phyloP scores from a whole-genome alignment of 2,329 filamentous ascomycete genomes.

The Dryadomyces sulphureus region DNA sequence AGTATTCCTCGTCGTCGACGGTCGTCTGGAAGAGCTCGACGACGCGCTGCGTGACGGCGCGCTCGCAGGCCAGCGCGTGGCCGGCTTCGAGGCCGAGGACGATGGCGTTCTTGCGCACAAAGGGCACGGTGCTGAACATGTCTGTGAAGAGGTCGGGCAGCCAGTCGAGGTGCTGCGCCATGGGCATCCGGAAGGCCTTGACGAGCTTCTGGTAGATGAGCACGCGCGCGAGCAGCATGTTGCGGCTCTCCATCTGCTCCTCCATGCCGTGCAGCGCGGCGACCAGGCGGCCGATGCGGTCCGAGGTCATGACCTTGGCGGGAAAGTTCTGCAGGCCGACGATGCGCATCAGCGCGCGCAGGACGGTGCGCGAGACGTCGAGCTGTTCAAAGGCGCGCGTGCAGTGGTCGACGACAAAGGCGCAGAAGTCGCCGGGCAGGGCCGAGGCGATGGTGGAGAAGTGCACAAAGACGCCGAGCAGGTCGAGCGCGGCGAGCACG shows the following conservation, averaged over 20 bases:
- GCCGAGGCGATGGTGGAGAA: slow-evolving; percentile 55
- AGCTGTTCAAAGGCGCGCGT: slow-evolving; percentile 58
- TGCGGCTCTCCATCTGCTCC: slow-evolving; percentile 57
- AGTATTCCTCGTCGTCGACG: slow-evolving; percentile 48
- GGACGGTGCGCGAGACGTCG: slow-evolving; percentile 57
- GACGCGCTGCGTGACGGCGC: slow-evolving; percentile 50
- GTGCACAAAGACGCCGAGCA: slow-evolving; percentile 65
- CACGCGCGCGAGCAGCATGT: slow-evolving; percentile 62
- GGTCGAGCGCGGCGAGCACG: slow-evolving; percentile 59
- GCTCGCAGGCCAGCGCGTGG: slow-evolving; percentile 53
- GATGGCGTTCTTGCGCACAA: slow-evolving; percentile 63
- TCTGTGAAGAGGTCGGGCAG: slow-evolving; percentile 68
- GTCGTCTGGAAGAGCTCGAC: slow-evolving; percentile 45
- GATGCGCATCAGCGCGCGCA: slow-evolving; percentile 67
- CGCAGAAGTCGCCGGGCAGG: slow-evolving; percentile 63
- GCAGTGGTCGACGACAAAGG: slow-evolving; percentile 68
- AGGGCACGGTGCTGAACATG: slow-evolving; percentile 63
- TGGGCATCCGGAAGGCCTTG: slow-evolving; percentile 52
- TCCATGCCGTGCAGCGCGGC: slow-evolving; percentile 57
- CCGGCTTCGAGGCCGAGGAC: slow-evolving; percentile 58
- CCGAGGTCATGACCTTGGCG: slow-evolving; percentile 54
- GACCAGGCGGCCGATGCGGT: slow-evolving; percentile 58
- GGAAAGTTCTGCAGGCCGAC: slow-evolving; percentile 70
- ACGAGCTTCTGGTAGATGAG: slow-evolving; percentile 61
- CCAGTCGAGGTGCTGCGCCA: slow-evolving; percentile 65